Evolutionary conservation across 352 stramenopile species (phyloP).

Genomic region (Pythium monospermum): DNA sequence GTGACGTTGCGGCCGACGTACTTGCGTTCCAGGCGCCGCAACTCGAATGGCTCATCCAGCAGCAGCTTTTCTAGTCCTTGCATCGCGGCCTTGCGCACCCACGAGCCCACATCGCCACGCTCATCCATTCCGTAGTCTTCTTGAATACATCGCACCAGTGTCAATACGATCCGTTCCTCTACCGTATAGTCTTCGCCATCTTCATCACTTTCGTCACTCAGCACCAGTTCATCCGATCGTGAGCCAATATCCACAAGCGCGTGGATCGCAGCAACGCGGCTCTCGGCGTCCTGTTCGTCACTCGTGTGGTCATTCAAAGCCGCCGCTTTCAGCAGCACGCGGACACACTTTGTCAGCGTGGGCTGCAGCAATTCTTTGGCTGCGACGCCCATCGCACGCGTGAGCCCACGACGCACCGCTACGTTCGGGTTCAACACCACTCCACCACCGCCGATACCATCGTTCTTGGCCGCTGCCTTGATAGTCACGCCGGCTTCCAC

Average conservation of each 20-base stretch:
- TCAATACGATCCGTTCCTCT: too few relatives aligned
- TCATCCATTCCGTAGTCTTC: constrained; percentile 97
- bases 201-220: constrained; percentile 2
- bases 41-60: constrained; percentile 26
- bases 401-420: constrained; percentile 84
- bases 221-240: constrained; percentile 19
- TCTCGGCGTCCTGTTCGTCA: constrained; percentile 92
- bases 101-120: constrained; percentile 97
- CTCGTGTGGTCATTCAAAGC: constrained; percentile 37
- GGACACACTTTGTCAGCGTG: constrained; percentile 23
- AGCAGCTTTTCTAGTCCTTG: constrained; percentile 83
- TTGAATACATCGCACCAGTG: constrained; percentile 83
- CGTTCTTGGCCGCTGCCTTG: constrained; percentile 6
- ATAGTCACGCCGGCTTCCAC: constrained; percentile 43
- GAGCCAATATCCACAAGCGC: constrained; percentile 87
- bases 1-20: constrained; percentile 28
- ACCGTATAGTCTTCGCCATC: constrained; percentile 43
- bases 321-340: constrained; percentile 38
- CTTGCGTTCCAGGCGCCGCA: constrained; percentile 16
- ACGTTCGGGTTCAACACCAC: constrained; percentile 73
- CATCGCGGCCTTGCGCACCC: constrained; percentile 95
- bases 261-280: constrained; percentile 90
- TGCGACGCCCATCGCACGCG: constrained; percentile 38
- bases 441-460: too few relatives aligned
- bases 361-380: constrained; percentile 33